A percentile compares a stretch with the other conserved stretches of the same genome.
These are phyloP conservation scores for Plantago major DNA, from an alignment of 257 asterid species.

Conservation along the genomic window DNA sequence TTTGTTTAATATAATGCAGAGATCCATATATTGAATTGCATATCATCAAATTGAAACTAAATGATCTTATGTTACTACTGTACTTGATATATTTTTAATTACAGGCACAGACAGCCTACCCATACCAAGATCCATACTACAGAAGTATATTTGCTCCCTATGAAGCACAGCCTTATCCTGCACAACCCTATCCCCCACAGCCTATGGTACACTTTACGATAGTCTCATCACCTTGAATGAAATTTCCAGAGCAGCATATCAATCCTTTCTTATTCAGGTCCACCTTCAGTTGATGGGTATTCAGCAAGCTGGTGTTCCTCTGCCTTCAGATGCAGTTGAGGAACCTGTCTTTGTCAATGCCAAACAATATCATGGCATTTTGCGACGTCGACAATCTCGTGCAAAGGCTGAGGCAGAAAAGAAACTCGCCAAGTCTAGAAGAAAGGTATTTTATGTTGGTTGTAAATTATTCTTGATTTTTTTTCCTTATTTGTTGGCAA, in stretches of 20 bases:
- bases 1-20: slow-evolving; percentile 2
- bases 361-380: slow-evolving; percentile 91
- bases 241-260: background rate
- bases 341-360: slow-evolving; percentile 98
- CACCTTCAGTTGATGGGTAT: slow-evolving; percentile 91
- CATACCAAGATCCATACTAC: slow-evolving; percentile 87
- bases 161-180: slow-evolving; percentile 69
- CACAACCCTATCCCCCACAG: slow-evolving; percentile 78
- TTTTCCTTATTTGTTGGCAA: too few relatives aligned
- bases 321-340: slow-evolving; percentile 83
- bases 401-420: slow-evolving; percentile 91
- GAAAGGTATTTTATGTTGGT: slow-evolving; percentile 42
- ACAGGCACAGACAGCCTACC: slow-evolving; percentile 79
- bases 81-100: slow-evolving; percentile 5
- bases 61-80: slow-evolving; percentile 2
- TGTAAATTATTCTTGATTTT: too few relatives aligned
- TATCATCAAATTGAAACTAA: slow-evolving; percentile 11
- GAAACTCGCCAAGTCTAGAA: slow-evolving; percentile 64
- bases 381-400: slow-evolving; percentile 89
- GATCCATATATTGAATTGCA: slow-evolving; percentile 9
- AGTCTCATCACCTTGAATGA: background rate
- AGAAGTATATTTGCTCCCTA: slow-evolving; percentile 84
- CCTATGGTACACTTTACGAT: slow-evolving; percentile 54
- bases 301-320: slow-evolving; percentile 85
- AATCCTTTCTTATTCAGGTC: slow-evolving; percentile 38